Conservation (phyloP, 2,329 filamentous ascomycete species). For the Paecilomyces dactylethromorphus region DNA sequence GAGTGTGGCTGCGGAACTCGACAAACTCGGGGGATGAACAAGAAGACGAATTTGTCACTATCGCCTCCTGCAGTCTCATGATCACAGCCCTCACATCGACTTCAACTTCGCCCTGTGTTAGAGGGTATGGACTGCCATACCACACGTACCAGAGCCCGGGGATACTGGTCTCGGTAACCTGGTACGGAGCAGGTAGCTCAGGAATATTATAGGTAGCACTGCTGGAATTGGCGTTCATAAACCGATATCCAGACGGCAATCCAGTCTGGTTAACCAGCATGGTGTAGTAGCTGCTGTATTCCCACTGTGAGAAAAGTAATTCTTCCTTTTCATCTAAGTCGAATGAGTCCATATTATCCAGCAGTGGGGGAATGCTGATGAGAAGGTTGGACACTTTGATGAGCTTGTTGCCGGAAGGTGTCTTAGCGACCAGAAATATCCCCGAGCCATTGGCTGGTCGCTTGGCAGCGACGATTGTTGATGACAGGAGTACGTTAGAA, state of each 20-base stretch:
- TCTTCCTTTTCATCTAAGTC: conserved; percentile 29
- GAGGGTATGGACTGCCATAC: conserved; percentile 9
- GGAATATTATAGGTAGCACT: conserved; percentile 22
- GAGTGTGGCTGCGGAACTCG: conserved; percentile 30
- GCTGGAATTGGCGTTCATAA: conserved; percentile 5
- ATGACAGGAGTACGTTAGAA: conserved; percentile 31
- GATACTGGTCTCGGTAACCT: conserved; percentile 13
- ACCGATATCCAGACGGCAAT: conserved; percentile 14
- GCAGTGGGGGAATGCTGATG: conserved; percentile 29
- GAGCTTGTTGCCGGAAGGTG: conserved; percentile 14
- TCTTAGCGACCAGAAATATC: conserved; percentile 20
- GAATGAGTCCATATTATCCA: conserved; percentile 26
- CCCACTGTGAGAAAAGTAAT: conserved; percentile 31
- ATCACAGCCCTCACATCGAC: conserved; percentile 20
- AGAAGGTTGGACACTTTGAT: conserved; percentile 31
- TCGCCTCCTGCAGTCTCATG: conserved; percentile 8
- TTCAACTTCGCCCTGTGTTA: conserved; percentile 20
- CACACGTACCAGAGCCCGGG: conserved; percentile 11
- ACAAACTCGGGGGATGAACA: conserved; percentile 21
- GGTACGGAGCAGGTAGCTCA: conserved; percentile 22
- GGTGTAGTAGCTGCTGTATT: conserved; percentile 33
- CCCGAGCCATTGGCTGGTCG: conserved; percentile 19
- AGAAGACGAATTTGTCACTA: conserved; percentile 6
- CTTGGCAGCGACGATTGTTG: conserved; percentile 23
- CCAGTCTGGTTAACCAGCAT: conserved; percentile 33